Base-by-base conservation (phyloP, 345 rosid genomes). In the Anacardium occidentale region DNA sequence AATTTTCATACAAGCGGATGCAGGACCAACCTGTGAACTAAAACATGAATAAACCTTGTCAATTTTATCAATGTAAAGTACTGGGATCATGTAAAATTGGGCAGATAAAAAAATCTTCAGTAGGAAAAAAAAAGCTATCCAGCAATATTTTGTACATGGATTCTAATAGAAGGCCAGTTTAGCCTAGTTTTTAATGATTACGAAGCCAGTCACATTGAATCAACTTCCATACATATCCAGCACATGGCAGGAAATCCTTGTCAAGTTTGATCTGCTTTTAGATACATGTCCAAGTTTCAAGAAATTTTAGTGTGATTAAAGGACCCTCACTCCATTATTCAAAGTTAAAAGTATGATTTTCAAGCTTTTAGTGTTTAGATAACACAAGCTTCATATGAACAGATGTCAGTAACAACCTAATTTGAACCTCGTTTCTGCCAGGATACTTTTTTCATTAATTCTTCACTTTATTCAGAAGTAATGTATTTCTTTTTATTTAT, bases 1-100 rank as follows among this genome's bases (percentile, higher is more conserved):
- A 75, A 89, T 87, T 76, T 89, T 87, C 84, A 78, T 73, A 77
- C 97, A 88, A 20, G 98, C 94, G 76, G 90, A 91, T 71, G 99
- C 98, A 77, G 94, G 98, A 70, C 98, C 99, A 68, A 86, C 93
- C 77, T 89, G 90, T 61, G 98, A 88, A 77, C 99, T 95, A 78
- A 34, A 64, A 48, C 56, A 74, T 7, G 70, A 75, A 53, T 62
- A 53, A 37, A 58, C 29, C 77, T 50, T 15, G 60, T 83, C 57
- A 57, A 62, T 47, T 20, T 68, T 60, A 50, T n/a, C 25, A 58
- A 17, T 29, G 14, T 22, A 58, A 42, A 37, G 20, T 17, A 42
- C 57, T 57, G 17, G 25, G 10, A 24, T 54, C n/a, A 45, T 17
- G 64, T 40, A 69, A 14, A 57, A 17, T 29, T 7, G 7, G 51